A percentile compares a stretch with the other conserved stretches of the same genome.
Evolutionary conservation across 441 rosid genomes (phyloP).

Genomic region (Lepidium campestre): DNA sequence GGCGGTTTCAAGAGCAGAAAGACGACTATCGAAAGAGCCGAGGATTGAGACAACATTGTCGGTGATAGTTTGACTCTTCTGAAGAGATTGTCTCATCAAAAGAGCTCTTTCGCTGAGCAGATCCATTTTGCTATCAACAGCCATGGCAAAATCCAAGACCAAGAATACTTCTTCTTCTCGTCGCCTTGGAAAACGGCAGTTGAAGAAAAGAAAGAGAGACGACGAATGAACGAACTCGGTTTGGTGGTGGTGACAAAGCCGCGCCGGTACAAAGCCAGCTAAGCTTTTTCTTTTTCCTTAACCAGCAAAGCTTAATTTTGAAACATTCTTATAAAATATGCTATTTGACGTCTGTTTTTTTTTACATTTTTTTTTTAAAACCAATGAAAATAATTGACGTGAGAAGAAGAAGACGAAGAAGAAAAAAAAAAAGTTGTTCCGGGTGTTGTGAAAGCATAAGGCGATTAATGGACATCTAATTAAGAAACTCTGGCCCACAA

Average conservation of each 20-base stretch:
- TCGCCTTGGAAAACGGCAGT: neutral
- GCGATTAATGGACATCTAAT: neutral
- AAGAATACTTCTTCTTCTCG: neutral
- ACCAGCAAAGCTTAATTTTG: neutral
- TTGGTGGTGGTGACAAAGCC: neutral
- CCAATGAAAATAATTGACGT: too few relatives aligned
- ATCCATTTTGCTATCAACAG: constrained; percentile 46
- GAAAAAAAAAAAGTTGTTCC: neutral
- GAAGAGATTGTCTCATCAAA: constrained; percentile 74
- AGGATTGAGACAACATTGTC: constrained; percentile 82
- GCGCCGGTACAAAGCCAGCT: constrained; percentile 17
- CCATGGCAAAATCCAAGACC: neutral
- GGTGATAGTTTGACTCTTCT: constrained; percentile 79
- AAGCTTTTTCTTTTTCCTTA: neutral
- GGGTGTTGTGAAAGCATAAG: neutral
- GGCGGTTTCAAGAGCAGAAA: constrained; percentile 93
- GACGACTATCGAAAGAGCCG: constrained; percentile 95
- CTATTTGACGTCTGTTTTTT: neutral
- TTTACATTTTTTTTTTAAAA: too few relatives aligned
- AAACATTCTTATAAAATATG: neutral
- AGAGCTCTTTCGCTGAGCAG: constrained; percentile 68
- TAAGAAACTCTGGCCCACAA: neutral
- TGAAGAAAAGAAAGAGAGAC: constrained; percentile 16
- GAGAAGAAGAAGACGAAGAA: too few relatives aligned
- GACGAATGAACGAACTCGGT: constrained; percentile 19